Evolutionary conservation across 164 flowering plant species (phyloP).

Genomic region (Hamamelis virginiana): DNA sequence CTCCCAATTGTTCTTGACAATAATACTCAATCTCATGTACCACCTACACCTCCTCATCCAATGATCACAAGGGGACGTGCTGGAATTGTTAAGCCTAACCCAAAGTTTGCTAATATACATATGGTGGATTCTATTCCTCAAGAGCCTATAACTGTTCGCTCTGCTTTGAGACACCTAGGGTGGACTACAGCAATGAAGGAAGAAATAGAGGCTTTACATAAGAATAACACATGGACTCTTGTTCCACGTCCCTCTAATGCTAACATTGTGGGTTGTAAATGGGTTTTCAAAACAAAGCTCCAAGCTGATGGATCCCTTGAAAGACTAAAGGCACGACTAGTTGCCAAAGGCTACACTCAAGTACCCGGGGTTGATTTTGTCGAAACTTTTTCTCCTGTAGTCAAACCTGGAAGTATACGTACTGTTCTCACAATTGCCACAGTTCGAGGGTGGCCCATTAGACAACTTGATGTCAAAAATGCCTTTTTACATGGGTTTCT

Average conservation of each 20-base stretch:
- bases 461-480: not conserved
- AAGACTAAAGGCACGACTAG: not conserved
- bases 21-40: too few species aligned
- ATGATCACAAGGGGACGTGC: too few species aligned
- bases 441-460: not conserved
- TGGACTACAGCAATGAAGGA: not conserved
- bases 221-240: not conserved
- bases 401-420: not conserved
- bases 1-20: too few species aligned
- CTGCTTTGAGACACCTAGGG: not conserved
- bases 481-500: constrained; percentile 1
- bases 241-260: not conserved
- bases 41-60: too few species aligned
- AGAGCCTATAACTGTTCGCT: not conserved
- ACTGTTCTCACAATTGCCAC: not conserved
- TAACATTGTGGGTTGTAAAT: not conserved
- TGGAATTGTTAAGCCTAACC: too few species aligned
- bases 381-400: not conserved
- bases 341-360: not conserved
- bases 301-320: not conserved
- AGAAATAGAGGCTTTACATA: not conserved
- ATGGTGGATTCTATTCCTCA: too few species aligned
- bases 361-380: not conserved
- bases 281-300: not conserved
- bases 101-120: too few species aligned